These are phyloP conservation scores for Biscogniauxia mediterranea DNA, from an alignment of 2,329 filamentous ascomycete genomes.

Conservation along the genomic window DNA sequence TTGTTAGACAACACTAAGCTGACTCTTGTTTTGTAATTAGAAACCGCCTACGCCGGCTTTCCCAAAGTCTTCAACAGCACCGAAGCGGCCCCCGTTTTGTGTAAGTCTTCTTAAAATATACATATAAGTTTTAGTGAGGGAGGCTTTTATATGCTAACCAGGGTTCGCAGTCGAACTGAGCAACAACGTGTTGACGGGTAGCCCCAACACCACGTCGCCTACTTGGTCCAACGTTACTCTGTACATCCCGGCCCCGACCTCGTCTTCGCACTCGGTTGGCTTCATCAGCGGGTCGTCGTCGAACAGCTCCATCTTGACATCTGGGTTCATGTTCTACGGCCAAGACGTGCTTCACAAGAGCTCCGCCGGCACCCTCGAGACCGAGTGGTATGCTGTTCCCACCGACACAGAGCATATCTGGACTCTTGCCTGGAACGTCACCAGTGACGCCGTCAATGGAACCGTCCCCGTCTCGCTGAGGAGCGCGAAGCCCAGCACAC, in stretches of 20 bases:
- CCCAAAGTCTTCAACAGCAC: slow-evolving; percentile 7
- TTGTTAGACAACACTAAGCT: neutral
- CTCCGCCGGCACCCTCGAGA: slow-evolving; percentile 15
- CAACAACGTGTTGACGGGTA: slow-evolving; percentile 15
- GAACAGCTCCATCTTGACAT: slow-evolving; percentile 8
- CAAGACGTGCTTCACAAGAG: slow-evolving; percentile 17
- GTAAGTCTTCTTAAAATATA: slow-evolving; percentile 12
- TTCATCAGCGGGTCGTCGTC: slow-evolving; percentile 14
- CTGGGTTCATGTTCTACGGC: slow-evolving; percentile 29
- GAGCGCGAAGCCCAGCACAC: slow-evolving; percentile 13
- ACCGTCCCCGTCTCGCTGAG: slow-evolving; percentile 21
- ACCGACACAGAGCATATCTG: slow-evolving; percentile 16
- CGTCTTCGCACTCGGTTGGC: slow-evolving; percentile 19
- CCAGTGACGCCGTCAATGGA: slow-evolving; percentile 6
- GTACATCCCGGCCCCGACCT: slow-evolving; percentile 20
- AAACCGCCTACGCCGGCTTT: slow-evolving; percentile 12
- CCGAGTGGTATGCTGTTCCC: slow-evolving; percentile 25
- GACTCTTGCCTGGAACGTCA: slow-evolving; percentile 26
- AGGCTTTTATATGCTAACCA: neutral
- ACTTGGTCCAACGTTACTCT: slow-evolving; percentile 27
- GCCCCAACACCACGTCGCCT: slow-evolving; percentile 18
- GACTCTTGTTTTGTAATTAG: neutral
- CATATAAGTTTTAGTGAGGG: neutral
- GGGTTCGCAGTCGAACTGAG: slow-evolving; percentile 12
- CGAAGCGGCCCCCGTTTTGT: slow-evolving; percentile 16